These are phyloP conservation scores for Mariannaea elegans DNA, from an alignment of 2,329 filamentous ascomycete genomes.

Conservation along the genomic window DNA sequence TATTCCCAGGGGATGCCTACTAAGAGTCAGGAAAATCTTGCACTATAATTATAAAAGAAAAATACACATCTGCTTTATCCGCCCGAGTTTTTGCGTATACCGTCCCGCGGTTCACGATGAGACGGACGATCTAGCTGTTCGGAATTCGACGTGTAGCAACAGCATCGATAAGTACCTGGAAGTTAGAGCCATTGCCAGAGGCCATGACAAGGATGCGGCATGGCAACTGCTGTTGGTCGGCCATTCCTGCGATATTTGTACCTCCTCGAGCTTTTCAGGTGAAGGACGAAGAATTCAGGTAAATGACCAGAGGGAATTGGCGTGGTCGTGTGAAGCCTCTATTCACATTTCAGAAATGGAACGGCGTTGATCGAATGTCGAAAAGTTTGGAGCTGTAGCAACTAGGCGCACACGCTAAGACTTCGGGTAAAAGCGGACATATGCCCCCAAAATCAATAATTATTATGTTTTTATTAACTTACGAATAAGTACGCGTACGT, in stretches of 20 bases:
- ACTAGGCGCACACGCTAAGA: no score
- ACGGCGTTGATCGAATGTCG: no score
- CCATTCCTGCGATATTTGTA: conserved; percentile 4
- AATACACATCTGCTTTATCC: conserved; percentile 51
- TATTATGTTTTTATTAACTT: no score
- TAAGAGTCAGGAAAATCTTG: neutral
- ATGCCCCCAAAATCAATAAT: no score
- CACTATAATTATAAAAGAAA: neutral
- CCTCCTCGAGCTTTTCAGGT: no score
- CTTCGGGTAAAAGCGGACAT: no score
- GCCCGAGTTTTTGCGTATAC: conserved; percentile 55
- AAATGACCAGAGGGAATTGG: no score
- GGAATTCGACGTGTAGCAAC: conserved; percentile 51
- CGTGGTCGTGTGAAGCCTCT: no score
- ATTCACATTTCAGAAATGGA: no score
- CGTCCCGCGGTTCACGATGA: conserved; percentile 59
- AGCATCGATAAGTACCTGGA: conserved; percentile 74
- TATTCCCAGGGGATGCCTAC: conserved; percentile 72
- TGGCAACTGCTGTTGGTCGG: conserved; percentile 3
- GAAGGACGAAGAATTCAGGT: no score
- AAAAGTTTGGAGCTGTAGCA: no score
- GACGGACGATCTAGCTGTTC: conserved; percentile 53
- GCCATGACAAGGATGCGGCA: conserved; percentile 73
- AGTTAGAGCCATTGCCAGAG: conserved; percentile 79
- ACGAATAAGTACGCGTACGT: no score